Base-by-base conservation (phyloP, 805 yeast genomes). In the Saturnispora sanitii region DNA sequence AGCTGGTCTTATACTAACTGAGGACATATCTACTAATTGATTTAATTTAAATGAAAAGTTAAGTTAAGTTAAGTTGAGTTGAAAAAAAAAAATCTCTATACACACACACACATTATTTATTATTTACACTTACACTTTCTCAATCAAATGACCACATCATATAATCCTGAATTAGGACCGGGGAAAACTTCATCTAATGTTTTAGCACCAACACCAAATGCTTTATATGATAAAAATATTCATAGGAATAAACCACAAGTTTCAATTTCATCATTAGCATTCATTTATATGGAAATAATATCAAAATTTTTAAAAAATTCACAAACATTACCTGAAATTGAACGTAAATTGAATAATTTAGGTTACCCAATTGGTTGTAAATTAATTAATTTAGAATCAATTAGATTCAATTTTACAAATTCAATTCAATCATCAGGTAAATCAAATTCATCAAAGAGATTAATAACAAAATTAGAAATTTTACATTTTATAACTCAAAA, bases 1-100 rank as follows among this genome's bases (percentile, higher is more conserved):
- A 22, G 97, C 97, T 52, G 76, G 80, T 58, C 98, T 75, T 43
- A 90, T 85, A 12, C 86, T 82, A 52, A 90, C 79, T 28, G 88
- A 19, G 6, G 35, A 19, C 35, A 32, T 32, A 6, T 6, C 28
- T 30, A 8, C 16, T 28, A 8, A 11, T 18, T n/a, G 17, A n/a
- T 16, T 22, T 6, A 6, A 22, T 23, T 7, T 23, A 6, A 23
- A 23, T 7, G 26, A 23, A n/a, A n/a, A n/a, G n/a, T n/a, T n/a
- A n/a, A n/a, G n/a, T n/a, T n/a, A n/a, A n/a, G n/a, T n/a, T n/a
- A n/a, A n/a, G n/a, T n/a, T 11, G 9, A 23, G 26, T 11, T 23
- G 26, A 23, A 23, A 23, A 23, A 23, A 23, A 18, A n/a, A n/a
- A n/a, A n/a, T n/a, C n/a, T 16, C 33, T 16, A 30, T 30, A 6